Base-by-base conservation (phyloP, 2,329 filamentous ascomycete species). In the Xylariaceae sp. region DNA sequence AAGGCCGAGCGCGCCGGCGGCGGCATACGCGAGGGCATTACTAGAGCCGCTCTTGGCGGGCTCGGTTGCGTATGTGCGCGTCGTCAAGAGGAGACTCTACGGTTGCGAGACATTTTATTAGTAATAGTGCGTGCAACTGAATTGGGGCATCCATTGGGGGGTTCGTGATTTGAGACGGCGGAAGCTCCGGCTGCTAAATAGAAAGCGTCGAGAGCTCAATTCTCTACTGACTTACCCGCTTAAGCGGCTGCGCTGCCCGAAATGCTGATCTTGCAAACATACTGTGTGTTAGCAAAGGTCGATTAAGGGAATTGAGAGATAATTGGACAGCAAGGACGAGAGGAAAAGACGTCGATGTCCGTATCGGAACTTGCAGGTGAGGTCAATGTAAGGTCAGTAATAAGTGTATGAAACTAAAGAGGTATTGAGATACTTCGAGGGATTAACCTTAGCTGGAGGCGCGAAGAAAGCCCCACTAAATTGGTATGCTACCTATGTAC, bases 61-160 rank as follows among this genome's bases (percentile, higher is more conserved):
- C 65, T 85, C 80, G 60, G 89, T 88, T 52, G 92, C 89, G 74
- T 96, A 97, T 67, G 60, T 58, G 47, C 68, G 68, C 33, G 64
- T 44, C 7, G 50, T n/a, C n/a, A n/a, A 61, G 11, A 69, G 42
- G 42, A 67, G 56, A 36, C 55, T 58, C 67, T 71, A 44, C 9
- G 26, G 11, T 26, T 16, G 32, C 15, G 30, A 27, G 39, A 18
- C 8, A 41, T 18, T 11, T 13, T 6, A 55, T 68, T 50, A 66
- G 63, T 45, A 23, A 26, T 10, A 29, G 13, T 18, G 7, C 26
- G 24, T 33, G 26, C 20, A 32, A 41, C 47, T 30, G 35, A 24
- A 27, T n/a, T n/a, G 15, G 18, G 21, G 30, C 15, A 10, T 23
- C 23, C 11, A 16, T n/a, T n/a, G n/a, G n/a, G n/a, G n/a, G n/a